These are phyloP conservation scores for Epichloe gansuensis DNA, from an alignment of 2,329 filamentous ascomycete species.

Conservation along the genomic window DNA sequence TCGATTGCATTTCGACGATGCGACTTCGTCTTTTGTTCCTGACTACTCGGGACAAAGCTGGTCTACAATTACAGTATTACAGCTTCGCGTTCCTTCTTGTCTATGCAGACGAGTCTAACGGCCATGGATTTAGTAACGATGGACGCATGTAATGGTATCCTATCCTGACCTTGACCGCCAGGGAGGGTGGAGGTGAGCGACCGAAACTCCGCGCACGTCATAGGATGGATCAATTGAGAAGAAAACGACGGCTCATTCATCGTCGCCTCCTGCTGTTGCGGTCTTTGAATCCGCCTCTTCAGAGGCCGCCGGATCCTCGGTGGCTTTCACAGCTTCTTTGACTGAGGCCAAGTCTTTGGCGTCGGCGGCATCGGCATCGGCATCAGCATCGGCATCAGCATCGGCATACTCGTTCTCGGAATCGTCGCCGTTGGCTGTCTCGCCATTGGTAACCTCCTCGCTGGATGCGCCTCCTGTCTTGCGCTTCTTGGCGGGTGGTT, in stretches of 20 bases:
- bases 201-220: neutral
- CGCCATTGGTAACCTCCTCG: constrained; percentile 20
- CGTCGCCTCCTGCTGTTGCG: constrained; percentile 17
- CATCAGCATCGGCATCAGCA: constrained; percentile 7
- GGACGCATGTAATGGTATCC: neutral
- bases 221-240: neutral
- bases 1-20: neutral
- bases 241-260: constrained; percentile 11
- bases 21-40: neutral
- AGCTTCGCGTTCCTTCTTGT: neutral
- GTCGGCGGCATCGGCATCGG: constrained; percentile 4
- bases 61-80: constrained; percentile 1
- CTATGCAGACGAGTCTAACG: neutral
- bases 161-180: neutral
- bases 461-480: constrained; percentile 28
- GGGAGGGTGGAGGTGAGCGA: neutral
- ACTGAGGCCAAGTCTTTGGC: constrained; percentile 12
- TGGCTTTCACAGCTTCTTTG: constrained; percentile 17
- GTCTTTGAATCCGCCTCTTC: constrained; percentile 16
- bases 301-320: constrained; percentile 7
- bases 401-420: constrained; percentile 18
- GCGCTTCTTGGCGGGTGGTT: constrained; percentile 38
- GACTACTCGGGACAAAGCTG: neutral
- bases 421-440: constrained; percentile 21
- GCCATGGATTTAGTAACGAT: neutral